Conservation (phyloP, 1,284 basidiomycete genomes). For the Melampsora larici-populina region DNA sequence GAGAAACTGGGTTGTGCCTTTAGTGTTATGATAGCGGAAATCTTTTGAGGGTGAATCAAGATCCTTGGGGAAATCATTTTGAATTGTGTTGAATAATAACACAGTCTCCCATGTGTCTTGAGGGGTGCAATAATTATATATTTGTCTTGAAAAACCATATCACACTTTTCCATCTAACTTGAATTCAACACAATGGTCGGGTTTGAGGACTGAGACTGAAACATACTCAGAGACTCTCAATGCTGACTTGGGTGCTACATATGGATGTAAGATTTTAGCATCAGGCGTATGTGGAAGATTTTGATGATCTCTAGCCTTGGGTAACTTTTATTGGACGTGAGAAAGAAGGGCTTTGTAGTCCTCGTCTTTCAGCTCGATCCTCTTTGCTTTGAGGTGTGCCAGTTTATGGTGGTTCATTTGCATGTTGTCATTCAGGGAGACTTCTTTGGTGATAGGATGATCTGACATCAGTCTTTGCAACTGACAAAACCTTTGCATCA, state of each 20-base stretch:
- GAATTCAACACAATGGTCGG: conserved; percentile 3
- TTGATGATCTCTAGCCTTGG: neutral
- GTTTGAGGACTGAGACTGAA: neutral
- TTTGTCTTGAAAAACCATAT: conserved; percentile 9
- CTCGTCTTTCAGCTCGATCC: neutral
- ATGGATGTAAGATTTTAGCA: neutral
- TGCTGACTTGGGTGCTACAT: neutral
- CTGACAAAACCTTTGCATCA: conserved; percentile 6
- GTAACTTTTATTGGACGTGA: neutral
- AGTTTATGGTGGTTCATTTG: neutral
- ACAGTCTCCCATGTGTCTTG: neutral
- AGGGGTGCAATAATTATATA: neutral
- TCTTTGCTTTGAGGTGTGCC: too few relatives aligned
- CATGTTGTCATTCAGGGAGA: neutral
- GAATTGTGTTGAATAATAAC: neutral
- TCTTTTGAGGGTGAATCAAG: neutral
- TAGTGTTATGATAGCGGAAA: too few relatives aligned
- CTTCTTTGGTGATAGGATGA: neutral
- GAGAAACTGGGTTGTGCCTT: too few relatives aligned
- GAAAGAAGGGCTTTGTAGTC: neutral
- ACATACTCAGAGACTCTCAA: neutral
- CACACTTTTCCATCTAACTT: neutral
- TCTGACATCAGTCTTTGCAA: too few relatives aligned
- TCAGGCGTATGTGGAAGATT: neutral
- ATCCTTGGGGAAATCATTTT: conserved; percentile 11